A percentile compares a stretch with the other conserved stretches of the same genome.
These are phyloP conservation scores for Jacaranda copaia DNA, from an alignment of 257 asterid genomes.

Conservation along the genomic window DNA sequence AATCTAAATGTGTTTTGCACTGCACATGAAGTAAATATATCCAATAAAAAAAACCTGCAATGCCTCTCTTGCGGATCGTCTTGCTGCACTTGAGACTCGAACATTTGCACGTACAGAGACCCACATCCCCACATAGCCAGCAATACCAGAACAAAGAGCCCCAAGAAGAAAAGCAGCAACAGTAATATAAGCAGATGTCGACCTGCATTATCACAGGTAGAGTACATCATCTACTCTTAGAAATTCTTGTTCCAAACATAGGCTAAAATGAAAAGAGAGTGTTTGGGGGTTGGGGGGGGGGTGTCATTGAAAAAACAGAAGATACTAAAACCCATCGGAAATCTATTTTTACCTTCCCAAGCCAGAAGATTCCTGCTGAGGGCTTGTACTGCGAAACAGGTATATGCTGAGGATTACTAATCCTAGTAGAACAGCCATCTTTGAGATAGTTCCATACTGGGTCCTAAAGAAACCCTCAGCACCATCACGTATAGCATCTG, in stretches of 20 bases:
- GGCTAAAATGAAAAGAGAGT: background rate
- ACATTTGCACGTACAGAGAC: constrained; percentile 99
- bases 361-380: constrained; percentile 94
- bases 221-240: constrained; percentile 27
- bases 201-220: constrained; percentile 57
- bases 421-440: constrained; percentile 88
- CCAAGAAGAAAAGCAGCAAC: constrained; percentile 94
- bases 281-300: background rate
- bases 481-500: constrained; percentile 99
- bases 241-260: constrained; percentile 1
- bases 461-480: constrained; percentile 99
- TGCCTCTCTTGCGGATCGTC: constrained; percentile 98
- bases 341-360: constrained; percentile 72
- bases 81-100: constrained; percentile 98
- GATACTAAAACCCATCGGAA: constrained; percentile 16
- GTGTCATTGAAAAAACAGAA: constrained; percentile 5
- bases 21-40: constrained; percentile 23
- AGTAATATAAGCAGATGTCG: constrained; percentile 81
- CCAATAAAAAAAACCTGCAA: constrained; percentile 69
- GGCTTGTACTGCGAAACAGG: constrained; percentile 83
- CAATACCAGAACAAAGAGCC: constrained; percentile 95
- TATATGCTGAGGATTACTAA: constrained; percentile 78
- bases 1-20: constrained; percentile 32
- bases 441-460: constrained; percentile 94
- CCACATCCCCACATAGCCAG: constrained; percentile 99